phyloP scores from a whole-genome alignment of 2,329 filamentous ascomycete genomes.

The Aureobasidium lini region DNA sequence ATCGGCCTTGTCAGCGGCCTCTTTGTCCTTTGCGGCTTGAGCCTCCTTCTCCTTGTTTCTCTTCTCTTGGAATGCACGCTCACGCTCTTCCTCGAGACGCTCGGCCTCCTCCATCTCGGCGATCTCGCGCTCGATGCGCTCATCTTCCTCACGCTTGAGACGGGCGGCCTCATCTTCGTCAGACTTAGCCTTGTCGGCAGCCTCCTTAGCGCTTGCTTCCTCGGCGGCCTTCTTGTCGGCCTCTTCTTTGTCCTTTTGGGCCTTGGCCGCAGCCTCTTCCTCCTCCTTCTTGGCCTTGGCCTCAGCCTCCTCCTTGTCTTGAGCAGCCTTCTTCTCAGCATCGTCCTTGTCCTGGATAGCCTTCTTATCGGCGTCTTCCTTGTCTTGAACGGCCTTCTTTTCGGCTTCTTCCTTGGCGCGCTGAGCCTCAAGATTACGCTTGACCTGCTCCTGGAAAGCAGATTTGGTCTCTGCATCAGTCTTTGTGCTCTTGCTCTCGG shows the following conservation, averaged over 20 bases:
- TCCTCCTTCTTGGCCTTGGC: slow-evolving; percentile 30
- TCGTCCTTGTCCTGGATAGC: slow-evolving; percentile 36
- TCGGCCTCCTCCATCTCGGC: slow-evolving; percentile 51
- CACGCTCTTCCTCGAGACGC: slow-evolving; percentile 51
- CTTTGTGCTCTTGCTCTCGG: slow-evolving; percentile 65
- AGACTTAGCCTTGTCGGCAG: slow-evolving; percentile 19
- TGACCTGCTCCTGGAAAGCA: slow-evolving; percentile 62
- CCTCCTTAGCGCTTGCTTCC: slow-evolving; percentile 21
- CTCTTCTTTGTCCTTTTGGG: slow-evolving; percentile 23
- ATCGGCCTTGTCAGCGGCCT: slow-evolving; percentile 47
- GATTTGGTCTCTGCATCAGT: slow-evolving; percentile 58
- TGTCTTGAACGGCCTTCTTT: slow-evolving; percentile 15
- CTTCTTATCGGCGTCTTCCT: slow-evolving; percentile 16
- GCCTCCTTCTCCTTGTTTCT: slow-evolving; percentile 52
- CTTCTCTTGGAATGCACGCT: slow-evolving; percentile 67
- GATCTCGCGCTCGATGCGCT: slow-evolving; percentile 50
- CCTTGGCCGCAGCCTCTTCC: slow-evolving; percentile 25
- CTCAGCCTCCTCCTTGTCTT: slow-evolving; percentile 27
- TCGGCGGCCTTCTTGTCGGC: slow-evolving; percentile 22
- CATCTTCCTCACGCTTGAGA: slow-evolving; percentile 34
- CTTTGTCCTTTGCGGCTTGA: slow-evolving; percentile 43
- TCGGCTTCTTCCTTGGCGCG: slow-evolving; percentile 33
- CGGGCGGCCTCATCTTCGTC: slow-evolving; percentile 25
- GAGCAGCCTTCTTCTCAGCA: slow-evolving; percentile 46
- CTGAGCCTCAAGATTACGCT: slow-evolving; percentile 35